Evolutionary conservation across 495 filamentous ascomycete genomes (phyloP), one percentile per base, ranked within the genome.

Genomic region (Penicillium herquei): DNA sequence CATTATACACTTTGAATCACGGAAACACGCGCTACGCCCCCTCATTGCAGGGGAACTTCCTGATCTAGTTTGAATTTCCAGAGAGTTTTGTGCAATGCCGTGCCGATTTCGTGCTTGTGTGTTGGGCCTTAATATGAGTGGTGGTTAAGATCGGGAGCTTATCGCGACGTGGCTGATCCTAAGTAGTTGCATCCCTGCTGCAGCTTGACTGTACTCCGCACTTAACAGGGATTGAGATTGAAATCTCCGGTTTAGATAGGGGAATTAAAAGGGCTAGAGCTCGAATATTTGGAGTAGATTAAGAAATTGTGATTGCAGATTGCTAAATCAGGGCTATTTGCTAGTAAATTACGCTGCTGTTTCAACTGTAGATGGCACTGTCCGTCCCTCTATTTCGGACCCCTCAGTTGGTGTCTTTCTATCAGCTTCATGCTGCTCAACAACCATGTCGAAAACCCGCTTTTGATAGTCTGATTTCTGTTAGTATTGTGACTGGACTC

Each of bases 391-490:
- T n/a, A 53, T 26, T 33, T 21, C 55, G 12, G 53, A 31, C 11
- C 48, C 48, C 6, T 57, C 48, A 33, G 10, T 37, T 13, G 33
- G 32, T 17, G 42, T 55, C 14, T 49, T 45, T 32, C 69, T 69
- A 39, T 78, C 77, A 8, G 52, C 51, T 18, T 73, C 69, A 61
- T 80, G 75, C 61, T 80, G 78, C 55, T 74, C 67, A 35, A 73
- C 72, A 3, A 85, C 81, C 43, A 79, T 67, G 11, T 83, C 74
- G 49, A 80, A 79, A 2, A 85, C 79, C 1, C 75, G 75, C 50
- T 73, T 64, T 64, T 85, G 82, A 56, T 85, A 85, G 61, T 77
- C 82, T 80, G 40, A 3, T 26, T 13, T 5, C 2, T 4, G 17
- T 47, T 52, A 55, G 42, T n/a, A 39, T n/a, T 10, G 13, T 47